Base-by-base conservation (phyloP, 2,329 filamentous ascomycete species). In the Beauveria sp. region DNA sequence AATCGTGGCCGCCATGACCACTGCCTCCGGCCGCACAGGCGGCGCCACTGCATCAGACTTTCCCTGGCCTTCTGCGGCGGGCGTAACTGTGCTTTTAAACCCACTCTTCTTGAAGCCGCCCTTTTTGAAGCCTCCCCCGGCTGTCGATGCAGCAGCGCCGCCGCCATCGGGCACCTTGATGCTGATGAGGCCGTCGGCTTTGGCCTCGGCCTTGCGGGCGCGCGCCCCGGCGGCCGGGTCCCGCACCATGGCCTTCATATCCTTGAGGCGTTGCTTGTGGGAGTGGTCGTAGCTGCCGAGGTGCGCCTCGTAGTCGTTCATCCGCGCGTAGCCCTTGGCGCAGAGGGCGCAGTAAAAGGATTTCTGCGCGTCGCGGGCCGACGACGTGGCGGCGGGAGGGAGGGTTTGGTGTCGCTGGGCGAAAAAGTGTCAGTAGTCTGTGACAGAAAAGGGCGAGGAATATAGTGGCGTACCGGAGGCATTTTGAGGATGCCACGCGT, bases 271-370 rank as follows among this genome's bases (percentile, higher is more conserved):
- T 77, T 96, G 92, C 73, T 92, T 92, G 75, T 99, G 94, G 68
- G 90, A 90, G 76, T 99, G 94, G 71, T 97, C 94, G 75, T 97
- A 97, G 69, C 90, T 94, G 65, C 87, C 87, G 61, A 97, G 90
- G 73, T 99, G 94, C 8, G 92, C 89, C 75, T 97, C 93, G 73
- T 96, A 97, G 73, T 97, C 93, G 71, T 96, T 93, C 82, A 96
- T 93, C 61, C 94, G 91, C 2, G 88, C 86, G 76, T 97, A 99
- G 68, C 92, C 93, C 77, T 97, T 97, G 65, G 89, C 86, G 79
- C 94, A 97, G 59, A 97, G 84, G 46, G 87, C 84, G 78, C 88
- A 96, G 77, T 90, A 92, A 76, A 96, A 94, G 40, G 89, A 86
- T 69, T 87, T 89, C 54, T 90, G 80, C 18, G 90, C 90, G 69